Evolutionary conservation across 306 rosid genomes (phyloP).

Genomic region (Carpinus fangiana): DNA sequence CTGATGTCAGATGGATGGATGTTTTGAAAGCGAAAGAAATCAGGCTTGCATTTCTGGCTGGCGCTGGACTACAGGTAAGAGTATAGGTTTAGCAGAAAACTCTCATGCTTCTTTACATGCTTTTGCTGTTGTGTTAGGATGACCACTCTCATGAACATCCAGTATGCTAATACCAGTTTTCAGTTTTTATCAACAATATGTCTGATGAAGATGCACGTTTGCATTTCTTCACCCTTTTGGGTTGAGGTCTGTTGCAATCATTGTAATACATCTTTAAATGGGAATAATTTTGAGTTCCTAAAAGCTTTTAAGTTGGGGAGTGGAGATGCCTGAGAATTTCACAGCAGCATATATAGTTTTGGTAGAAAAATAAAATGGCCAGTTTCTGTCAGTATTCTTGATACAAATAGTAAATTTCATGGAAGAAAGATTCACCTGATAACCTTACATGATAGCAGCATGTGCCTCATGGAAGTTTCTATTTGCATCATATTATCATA

Average conservation of each 20-base stretch:
- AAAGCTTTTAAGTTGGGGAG: background rate
- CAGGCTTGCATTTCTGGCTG: conserved; percentile 81
- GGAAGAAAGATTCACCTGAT: background rate
- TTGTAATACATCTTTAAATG: background rate
- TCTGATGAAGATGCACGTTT: background rate
- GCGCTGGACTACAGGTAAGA: conserved; percentile 86
- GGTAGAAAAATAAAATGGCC: background rate
- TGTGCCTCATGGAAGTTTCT: background rate
- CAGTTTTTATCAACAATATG: background rate
- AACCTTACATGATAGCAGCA: background rate
- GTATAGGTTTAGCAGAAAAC: background rate
- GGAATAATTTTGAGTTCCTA: background rate
- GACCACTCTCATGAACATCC: background rate
- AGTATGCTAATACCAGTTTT: background rate
- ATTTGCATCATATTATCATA: background rate
- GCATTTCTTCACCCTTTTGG: background rate
- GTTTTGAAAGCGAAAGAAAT: conserved; percentile 72
- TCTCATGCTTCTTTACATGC: background rate
- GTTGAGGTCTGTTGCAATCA: background rate
- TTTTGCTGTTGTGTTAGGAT: background rate
- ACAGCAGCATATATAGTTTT: background rate
- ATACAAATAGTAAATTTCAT: background rate
- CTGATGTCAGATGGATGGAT: conserved; percentile 42
- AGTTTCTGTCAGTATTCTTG: background rate
- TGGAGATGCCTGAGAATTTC: background rate